phyloP scores from a whole-genome alignment of 2,329 filamentous ascomycete species.

The Trichoderma gracile region DNA sequence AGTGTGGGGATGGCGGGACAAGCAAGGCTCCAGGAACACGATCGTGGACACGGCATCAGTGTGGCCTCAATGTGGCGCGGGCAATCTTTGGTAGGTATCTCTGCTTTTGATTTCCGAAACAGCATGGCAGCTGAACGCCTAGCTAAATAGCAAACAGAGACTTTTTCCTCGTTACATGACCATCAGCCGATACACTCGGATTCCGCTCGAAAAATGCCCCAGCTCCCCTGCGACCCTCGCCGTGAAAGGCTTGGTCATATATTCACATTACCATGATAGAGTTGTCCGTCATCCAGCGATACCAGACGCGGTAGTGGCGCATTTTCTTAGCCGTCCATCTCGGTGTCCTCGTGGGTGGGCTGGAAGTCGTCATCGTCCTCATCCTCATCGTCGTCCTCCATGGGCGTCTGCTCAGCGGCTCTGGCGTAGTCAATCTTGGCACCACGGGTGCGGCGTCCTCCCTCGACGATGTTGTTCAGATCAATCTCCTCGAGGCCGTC shows the following conservation, averaged over 20 bases:
- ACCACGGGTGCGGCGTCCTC: slow-evolving; percentile 82
- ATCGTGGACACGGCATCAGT: neutral
- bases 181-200: neutral
- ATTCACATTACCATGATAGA: slow-evolving; percentile 11
- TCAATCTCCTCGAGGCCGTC: slow-evolving; percentile 93
- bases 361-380: slow-evolving; percentile 73
- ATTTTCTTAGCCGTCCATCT: slow-evolving; percentile 55
- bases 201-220: slow-evolving; percentile 4
- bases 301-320: neutral
- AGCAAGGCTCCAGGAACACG: slow-evolving; percentile 13
- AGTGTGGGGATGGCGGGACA: slow-evolving; percentile 23
- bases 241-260: neutral
- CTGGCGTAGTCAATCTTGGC: slow-evolving; percentile 92
- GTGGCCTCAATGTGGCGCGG: slow-evolving; percentile 1
- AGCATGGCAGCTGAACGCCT: neutral
- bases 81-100: slow-evolving; percentile 12
- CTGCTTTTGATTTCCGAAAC: neutral
- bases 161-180: slow-evolving; percentile 15
- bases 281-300: neutral
- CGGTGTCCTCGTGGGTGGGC: slow-evolving; percentile 64
- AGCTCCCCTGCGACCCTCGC: neutral
- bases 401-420: slow-evolving; percentile 76
- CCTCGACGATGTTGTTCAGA: slow-evolving; percentile 78
- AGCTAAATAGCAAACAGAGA: slow-evolving; percentile 16
- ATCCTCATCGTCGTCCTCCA: slow-evolving; percentile 76